Percentiles rank a stretch among this genome's conserved stretches.
Evolutionary conservation across 148 eudicot genomes (phyloP).

Genomic region (Vaccinium macrocarpon): DNA sequence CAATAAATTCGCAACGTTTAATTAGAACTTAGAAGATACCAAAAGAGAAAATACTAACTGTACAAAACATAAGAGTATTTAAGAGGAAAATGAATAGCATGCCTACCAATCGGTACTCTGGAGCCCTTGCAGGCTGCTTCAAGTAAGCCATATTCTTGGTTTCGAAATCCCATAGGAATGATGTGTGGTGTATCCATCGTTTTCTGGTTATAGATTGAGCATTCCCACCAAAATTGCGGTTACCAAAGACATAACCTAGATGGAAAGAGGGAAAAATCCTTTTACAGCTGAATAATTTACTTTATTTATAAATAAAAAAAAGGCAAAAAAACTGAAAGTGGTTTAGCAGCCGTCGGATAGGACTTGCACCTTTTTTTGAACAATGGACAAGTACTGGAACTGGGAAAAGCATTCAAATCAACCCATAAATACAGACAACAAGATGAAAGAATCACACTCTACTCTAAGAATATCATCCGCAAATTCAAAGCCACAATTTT

Average conservation of each 20-base stretch:
- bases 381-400: not conserved
- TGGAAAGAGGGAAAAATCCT: not conserved
- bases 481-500: not conserved
- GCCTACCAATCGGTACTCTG: slow-evolving; percentile 68
- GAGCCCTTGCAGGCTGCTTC: slow-evolving; percentile 73
- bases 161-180: slow-evolving; percentile 88
- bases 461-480: too few relatives aligned
- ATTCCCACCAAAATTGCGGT: slow-evolving; percentile 87
- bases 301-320: too few relatives aligned
- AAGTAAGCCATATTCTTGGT: slow-evolving; percentile 65
- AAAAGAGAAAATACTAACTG: too few relatives aligned
- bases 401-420: not conserved
- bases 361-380: not conserved
- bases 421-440: too few relatives aligned
- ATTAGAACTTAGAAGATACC: too few relatives aligned
- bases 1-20: too few relatives aligned
- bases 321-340: not conserved
- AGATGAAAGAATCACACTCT: too few relatives aligned
- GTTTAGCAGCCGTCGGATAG: not conserved
- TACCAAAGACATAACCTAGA: slow-evolving; percentile 82
- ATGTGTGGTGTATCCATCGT: slow-evolving; percentile 94
- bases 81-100: not conserved
- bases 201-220: slow-evolving; percentile 83
- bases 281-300: not conserved
- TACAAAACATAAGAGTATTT: too few relatives aligned